Percentiles rank a stretch among this genome's conserved stretches.
phyloP scores from a whole-genome alignment of 2,329 filamentous ascomycete genomes.

The Pyrenophora seminiperda region DNA sequence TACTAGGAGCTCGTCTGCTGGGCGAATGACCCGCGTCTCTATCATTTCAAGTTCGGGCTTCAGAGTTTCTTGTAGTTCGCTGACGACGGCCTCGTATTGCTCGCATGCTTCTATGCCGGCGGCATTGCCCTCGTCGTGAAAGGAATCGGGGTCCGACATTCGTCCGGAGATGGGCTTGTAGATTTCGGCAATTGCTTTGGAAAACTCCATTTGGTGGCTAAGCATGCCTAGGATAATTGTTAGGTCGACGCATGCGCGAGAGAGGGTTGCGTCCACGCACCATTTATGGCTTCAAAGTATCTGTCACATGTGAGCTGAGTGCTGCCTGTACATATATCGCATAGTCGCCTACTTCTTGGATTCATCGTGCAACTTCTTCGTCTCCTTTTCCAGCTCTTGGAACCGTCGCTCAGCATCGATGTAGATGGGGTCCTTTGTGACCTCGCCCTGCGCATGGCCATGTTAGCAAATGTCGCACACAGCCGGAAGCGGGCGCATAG shows the following conservation, averaged over 20 bases:
- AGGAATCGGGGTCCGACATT: slow-evolving; percentile 87
- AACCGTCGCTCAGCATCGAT: slow-evolving; percentile 93
- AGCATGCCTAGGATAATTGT: slow-evolving; percentile 72
- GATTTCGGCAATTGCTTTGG: slow-evolving; percentile 91
- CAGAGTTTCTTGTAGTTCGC: slow-evolving; percentile 85
- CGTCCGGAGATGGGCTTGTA: slow-evolving; percentile 98
- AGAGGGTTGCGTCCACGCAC: slow-evolving; percentile 46
- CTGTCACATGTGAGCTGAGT: slow-evolving; percentile 42
- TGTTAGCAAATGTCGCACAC: slow-evolving; percentile 29
- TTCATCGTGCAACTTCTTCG: slow-evolving; percentile 95
- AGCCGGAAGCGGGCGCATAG: slow-evolving; percentile 28
- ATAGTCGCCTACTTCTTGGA: slow-evolving; percentile 70
- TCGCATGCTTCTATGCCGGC: slow-evolving; percentile 95
- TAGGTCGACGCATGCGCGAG: slow-evolving; percentile 19
- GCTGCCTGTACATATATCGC: not conserved
- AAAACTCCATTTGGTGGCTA: slow-evolving; percentile 96
- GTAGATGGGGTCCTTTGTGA: slow-evolving; percentile 94
- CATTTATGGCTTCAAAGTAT: slow-evolving; percentile 97
- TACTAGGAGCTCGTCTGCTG: slow-evolving; percentile 89
- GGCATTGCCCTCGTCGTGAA: slow-evolving; percentile 81
- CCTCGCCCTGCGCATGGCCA: slow-evolving; percentile 66
- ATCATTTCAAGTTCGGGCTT: slow-evolving; percentile 97
- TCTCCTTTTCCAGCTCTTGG: slow-evolving; percentile 90
- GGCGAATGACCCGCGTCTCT: slow-evolving; percentile 84
- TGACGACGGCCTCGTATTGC: slow-evolving; percentile 90